Percentiles rank a stretch among this genome's conserved stretches.
Conservation (phyloP, 2,329 filamentous ascomycete species). For the Botrytis paeoniae region DNA sequence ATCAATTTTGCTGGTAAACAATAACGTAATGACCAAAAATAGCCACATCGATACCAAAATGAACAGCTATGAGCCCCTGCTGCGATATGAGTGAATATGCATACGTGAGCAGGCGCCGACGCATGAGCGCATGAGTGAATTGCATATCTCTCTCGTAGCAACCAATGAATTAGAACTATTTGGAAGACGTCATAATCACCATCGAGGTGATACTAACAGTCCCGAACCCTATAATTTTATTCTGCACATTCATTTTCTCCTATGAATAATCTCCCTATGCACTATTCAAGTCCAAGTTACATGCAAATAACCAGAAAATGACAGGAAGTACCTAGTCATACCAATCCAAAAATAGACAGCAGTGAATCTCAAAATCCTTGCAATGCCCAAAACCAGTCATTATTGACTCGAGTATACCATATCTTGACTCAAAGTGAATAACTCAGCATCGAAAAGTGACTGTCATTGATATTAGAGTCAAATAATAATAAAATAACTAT, state of each 20-base stretch:
- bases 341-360: background rate
- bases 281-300: rapidly evolving
- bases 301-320: background rate
- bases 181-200: no score
- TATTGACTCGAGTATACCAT: background rate
- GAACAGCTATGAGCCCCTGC: no score
- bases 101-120: no score
- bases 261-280: background rate
- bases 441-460: background rate
- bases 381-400: background rate
- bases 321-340: background rate
- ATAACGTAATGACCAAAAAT: background rate
- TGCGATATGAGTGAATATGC: no score
- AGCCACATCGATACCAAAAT: background rate
- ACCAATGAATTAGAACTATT: no score
- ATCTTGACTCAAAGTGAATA: background rate
- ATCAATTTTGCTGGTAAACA: rapidly evolving
- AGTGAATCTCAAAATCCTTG: background rate
- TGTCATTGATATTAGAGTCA: background rate
- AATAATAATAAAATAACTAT: background rate
- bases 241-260: background rate
- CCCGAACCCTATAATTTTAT: no score
- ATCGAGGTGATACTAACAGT: no score
- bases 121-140: no score
- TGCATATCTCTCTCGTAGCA: no score